phyloP scores from a whole-genome alignment of 2,329 filamentous ascomycete species.

The Ascochyta clinopodiicola region DNA sequence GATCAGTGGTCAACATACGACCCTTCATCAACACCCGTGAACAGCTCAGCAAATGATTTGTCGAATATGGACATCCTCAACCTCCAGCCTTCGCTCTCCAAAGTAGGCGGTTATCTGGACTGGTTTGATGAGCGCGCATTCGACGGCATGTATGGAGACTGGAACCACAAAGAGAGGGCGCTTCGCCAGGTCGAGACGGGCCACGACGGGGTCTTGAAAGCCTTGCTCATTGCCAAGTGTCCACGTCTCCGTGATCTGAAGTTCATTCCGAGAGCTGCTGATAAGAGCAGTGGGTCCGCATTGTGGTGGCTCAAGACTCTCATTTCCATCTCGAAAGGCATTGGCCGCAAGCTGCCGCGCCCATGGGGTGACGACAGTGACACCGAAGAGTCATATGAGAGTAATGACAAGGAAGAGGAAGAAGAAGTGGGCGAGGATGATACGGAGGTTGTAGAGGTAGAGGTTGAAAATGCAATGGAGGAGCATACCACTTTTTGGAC shows the following conservation, averaged over 20 bases:
- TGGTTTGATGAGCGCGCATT: neutral
- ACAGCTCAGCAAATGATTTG: neutral
- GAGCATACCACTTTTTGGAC: no score
- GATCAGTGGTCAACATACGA: neutral
- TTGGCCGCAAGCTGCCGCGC: neutral
- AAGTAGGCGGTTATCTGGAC: neutral
- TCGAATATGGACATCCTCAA: neutral
- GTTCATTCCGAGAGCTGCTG: neutral
- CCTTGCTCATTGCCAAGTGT: slow-evolving; percentile 6
- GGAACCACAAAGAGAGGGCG: neutral
- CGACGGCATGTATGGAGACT: neutral
- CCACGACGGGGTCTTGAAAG: slow-evolving; percentile 8
- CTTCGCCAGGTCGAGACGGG: slow-evolving; percentile 3
- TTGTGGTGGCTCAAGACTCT: neutral
- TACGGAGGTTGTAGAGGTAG: neutral
- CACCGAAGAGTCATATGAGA: neutral
- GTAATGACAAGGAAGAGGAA: neutral
- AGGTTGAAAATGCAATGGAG: neutral
- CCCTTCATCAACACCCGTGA: neutral
- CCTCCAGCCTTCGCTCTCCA: neutral
- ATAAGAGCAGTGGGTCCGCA: neutral
- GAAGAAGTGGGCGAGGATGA: neutral
- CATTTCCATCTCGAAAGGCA: neutral
- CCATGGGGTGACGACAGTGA: no score
- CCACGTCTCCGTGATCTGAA: slow-evolving; percentile 3